Conservation (phyloP, 208 protist species). For the Wallacemonas collosoma region DNA sequence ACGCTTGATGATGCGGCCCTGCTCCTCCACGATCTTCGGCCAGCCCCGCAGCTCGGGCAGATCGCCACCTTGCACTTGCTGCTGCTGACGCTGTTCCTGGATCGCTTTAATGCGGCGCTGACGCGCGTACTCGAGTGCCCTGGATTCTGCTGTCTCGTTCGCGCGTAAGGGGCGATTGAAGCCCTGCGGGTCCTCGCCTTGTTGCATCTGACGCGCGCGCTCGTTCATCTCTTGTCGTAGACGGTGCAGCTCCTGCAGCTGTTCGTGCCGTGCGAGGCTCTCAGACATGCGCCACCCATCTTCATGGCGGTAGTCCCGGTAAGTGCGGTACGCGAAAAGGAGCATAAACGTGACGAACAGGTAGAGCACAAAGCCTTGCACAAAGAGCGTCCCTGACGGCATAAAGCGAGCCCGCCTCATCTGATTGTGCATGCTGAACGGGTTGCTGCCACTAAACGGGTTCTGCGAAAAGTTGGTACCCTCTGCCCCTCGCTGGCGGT, state of each 20-base stretch:
- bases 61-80: slow-evolving; percentile 18
- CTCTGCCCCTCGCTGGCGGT: slow-evolving; percentile 4
- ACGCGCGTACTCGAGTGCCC: slow-evolving; percentile 67
- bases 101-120: slow-evolving; percentile 53
- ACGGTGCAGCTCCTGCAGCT: slow-evolving; percentile 72
- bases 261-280: slow-evolving; percentile 71
- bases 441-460: slow-evolving; percentile 53
- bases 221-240: slow-evolving; percentile 77
- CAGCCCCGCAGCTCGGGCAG: slow-evolving; percentile 53
- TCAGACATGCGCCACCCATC: slow-evolving; percentile 85
- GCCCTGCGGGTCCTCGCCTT: slow-evolving; percentile 16
- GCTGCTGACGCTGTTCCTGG: slow-evolving; percentile 32
- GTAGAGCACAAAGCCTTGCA: slow-evolving; percentile 69
- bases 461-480: slow-evolving; percentile 44
- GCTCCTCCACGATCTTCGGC: slow-evolving; percentile 56
- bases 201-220: slow-evolving; percentile 30
- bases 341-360: slow-evolving; percentile 58
- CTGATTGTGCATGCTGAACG: slow-evolving; percentile 55
- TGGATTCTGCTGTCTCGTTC: slow-evolving; percentile 42
- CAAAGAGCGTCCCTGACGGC: slow-evolving; percentile 43
- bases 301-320: slow-evolving; percentile 72
- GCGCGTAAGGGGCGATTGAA: slow-evolving; percentile 32
- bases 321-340: slow-evolving; percentile 59
- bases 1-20: slow-evolving; percentile 62
- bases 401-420: slow-evolving; percentile 50